Evolutionary conservation across 2,329 filamentous ascomycete genomes (phyloP), one percentile per base, ranked within the genome.

Genomic region (Trichoderma polysporum): DNA sequence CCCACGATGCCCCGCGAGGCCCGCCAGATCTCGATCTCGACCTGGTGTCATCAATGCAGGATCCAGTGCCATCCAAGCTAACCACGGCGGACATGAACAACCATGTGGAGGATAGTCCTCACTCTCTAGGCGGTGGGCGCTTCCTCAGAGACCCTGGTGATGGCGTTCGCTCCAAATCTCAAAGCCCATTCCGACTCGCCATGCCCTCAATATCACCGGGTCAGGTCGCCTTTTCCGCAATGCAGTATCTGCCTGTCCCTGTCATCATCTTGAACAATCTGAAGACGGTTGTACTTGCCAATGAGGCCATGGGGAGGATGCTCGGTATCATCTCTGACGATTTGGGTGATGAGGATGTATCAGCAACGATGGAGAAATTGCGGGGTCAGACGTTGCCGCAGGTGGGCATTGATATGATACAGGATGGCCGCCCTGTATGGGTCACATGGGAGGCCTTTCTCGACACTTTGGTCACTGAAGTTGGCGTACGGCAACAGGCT

Each of bases 181-280:
- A 76, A 54, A 80, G 77, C 50, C 77, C 78, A 17, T 77, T 79
- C 37, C 77, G 78, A 22, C 71, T 82, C 70, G 29, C 79, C 6
- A 83, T 86, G 76, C 82, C 83, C 0, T 76, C 76, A 62, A 79
- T 83, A 57, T 84, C 82, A 0, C 80, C 84, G 0, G 82, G 80
- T 1, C 84, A 87, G 71, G 77, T 89, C 45, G 88, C 90, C 25
- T 87, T 91, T 68, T 85, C 88, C 1, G 88, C 90, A 5, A 80
- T 94, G 77, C 90, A 91, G 73, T 92, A 91, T 73, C 81, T 94
- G 5, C 91, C 91, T 0, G 86, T 92, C 54, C 91, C 91, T 0
- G 76, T 92, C 4, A 76, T 93, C 39, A 87, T 94, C 1, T 79
- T 94, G 39, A 89, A 89, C 59, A 86, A 83, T 39, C 73, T 86